Percentiles rank a stretch among this genome's conserved stretches.
phyloP scores from a whole-genome alignment of 2,329 filamentous ascomycete genomes.

The Fusarium stilboides region DNA sequence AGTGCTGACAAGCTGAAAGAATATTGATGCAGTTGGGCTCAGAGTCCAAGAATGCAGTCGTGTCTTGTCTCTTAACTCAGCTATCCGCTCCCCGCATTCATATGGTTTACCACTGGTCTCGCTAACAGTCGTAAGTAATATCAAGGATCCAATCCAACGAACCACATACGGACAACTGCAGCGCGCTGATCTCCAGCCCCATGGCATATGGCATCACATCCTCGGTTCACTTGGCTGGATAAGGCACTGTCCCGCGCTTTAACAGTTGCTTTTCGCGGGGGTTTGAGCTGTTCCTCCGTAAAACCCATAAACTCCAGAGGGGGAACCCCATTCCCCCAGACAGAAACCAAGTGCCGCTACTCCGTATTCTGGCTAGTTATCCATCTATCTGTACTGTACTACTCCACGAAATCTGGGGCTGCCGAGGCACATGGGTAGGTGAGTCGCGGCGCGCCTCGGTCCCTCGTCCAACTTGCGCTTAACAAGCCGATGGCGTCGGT shows the following conservation, averaged over 20 bases:
- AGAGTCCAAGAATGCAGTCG: background rate
- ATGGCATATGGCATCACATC: conserved; percentile 27
- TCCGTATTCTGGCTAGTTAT: conserved; percentile 29
- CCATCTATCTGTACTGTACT: conserved; percentile 11
- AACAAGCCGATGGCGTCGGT: conserved; percentile 32
- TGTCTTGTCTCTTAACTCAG: background rate
- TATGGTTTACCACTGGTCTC: too few species aligned
- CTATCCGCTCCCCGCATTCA: too few species aligned
- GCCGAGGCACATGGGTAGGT: conserved; percentile 49
- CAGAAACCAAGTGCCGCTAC: conserved; percentile 24
- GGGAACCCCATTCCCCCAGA: conserved; percentile 12
- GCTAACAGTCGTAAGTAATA: background rate
- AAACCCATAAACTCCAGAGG: conserved; percentile 2
- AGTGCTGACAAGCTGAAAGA: conserved; percentile 35
- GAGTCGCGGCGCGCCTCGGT: conserved; percentile 46
- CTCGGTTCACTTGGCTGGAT: conserved; percentile 45
- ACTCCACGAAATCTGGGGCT: conserved; percentile 50
- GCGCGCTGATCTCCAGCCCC: conserved; percentile 1
- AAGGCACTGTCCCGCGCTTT: conserved; percentile 30
- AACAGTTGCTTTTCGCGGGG: conserved; percentile 19
- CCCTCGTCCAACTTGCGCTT: conserved; percentile 26
- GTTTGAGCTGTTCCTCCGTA: background rate
- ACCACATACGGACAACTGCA: conserved; percentile 18
- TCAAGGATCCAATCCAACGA: conserved; percentile 5
- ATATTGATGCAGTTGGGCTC: background rate